phyloP scores from a whole-genome alignment of 2,329 filamentous ascomycete species.

The Venturia aucupariae region DNA sequence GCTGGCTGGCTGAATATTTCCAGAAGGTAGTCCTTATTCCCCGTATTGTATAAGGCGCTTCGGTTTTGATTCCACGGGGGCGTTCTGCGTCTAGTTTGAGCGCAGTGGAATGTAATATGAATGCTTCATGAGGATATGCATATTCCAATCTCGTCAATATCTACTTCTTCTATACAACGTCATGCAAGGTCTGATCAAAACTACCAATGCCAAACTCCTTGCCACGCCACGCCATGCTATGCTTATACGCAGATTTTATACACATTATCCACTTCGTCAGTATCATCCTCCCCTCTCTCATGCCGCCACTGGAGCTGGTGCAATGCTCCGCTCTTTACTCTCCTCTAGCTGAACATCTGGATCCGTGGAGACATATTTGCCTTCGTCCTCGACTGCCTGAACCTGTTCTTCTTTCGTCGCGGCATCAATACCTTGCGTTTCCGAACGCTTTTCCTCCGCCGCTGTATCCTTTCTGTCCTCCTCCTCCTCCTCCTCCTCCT shows the following conservation, averaged over 20 bases:
- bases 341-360: background rate
- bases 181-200: background rate
- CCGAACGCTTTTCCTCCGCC: background rate
- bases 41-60: background rate
- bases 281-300: background rate
- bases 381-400: constrained; percentile 7
- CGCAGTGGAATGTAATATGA: background rate
- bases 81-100: background rate
- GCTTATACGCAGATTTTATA: background rate
- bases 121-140: background rate
- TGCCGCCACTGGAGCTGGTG: background rate
- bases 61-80: background rate
- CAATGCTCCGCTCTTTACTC: background rate
- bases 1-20: background rate
- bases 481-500: too few relatives aligned
- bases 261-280: too few relatives aligned
- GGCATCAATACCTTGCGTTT: background rate
- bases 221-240: background rate
- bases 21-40: background rate
- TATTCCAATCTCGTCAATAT: background rate
- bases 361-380: background rate
- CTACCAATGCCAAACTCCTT: background rate
- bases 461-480: background rate
- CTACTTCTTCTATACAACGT: background rate
- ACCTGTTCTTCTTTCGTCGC: background rate